Base-by-base conservation (phyloP, 495 filamentous ascomycete species). In the Echria macrotheca region DNA sequence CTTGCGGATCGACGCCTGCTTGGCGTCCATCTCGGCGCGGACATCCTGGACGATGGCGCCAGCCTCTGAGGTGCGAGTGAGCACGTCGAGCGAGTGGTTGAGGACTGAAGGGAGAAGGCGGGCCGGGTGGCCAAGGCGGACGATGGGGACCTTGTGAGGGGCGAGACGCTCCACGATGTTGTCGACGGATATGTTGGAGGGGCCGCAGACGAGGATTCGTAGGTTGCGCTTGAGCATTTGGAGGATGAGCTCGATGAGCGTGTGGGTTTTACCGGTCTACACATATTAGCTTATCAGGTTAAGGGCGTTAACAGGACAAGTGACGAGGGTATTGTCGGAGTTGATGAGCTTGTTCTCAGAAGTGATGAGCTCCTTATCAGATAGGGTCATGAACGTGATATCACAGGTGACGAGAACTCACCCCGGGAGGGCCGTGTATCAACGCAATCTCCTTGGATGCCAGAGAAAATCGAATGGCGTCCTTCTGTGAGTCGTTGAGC, bases 121-220 rank as follows among this genome's bases (percentile, higher is more conserved):
- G 1, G 93, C 94, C 2, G 94, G 93, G 66, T 97, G 93, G 0
- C 93, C 93, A 0, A 98, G 79, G 0, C 93, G 85, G 48, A 97
- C 78, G 45, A 96, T 86, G 0, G 91, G 87, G 1, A 97, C 75
- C 53, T 86, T 86, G 51, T 87, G 85, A 0, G 86, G 82, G 0
- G 89, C 77, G 0, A 97, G 77, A 8, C 94, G 80, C 67, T 97
- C 91, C n/a, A 96, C 90, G 50, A 99, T 96, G 59, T 99, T 99
- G 71, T 99, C 93, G 1, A 97, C 93, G 0, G 87, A 91, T 42
- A 99, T 89, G 61, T 99, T 99, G 8, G 87, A 94, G 0, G 93
- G 93, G 0, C 93, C 93, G 61, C 93, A 99, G 15, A 99, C 91
- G 2, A 99, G 77, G 12, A 97, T 69, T 1, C 89, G 80, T 33